These are phyloP conservation scores for Austroboletus niveus DNA, from an alignment of 1,284 basidiomycete species.

Conservation along the genomic window DNA sequence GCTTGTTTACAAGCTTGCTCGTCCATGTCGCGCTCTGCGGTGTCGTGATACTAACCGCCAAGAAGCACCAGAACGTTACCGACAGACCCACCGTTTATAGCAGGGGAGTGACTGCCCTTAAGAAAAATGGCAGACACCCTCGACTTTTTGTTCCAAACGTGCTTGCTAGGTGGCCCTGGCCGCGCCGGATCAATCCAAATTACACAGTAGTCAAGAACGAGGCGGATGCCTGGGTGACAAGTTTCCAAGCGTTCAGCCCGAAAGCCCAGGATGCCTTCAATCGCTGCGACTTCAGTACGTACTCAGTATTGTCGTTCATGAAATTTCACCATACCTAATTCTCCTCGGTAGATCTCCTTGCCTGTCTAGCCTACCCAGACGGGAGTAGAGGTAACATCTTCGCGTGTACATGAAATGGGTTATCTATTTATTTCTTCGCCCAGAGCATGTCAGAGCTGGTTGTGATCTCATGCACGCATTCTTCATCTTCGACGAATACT, in stretches of 20 bases:
- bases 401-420: background rate
- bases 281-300: conserved; percentile 3
- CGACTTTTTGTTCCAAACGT: conserved; percentile 9
- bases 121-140: background rate
- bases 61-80: background rate
- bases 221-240: conserved; percentile 2
- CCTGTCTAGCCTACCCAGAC: conserved; percentile 6
- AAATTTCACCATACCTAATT: background rate
- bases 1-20: background rate
- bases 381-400: conserved; percentile 3
- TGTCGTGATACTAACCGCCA: background rate
- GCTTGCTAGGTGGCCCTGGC: conserved; percentile 10
- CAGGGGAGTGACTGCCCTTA: background rate
- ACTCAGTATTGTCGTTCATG: background rate
- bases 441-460: conserved; percentile 13
- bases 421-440: background rate
- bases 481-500: conserved; percentile 43
- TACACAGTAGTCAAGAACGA: conserved; percentile 4
- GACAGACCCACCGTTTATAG: background rate
- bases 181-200: conserved; percentile 6
- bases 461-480: conserved; percentile 45
- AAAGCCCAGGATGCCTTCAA: conserved; percentile 10
- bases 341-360: conserved; percentile 7
- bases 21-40: background rate
- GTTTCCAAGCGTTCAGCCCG: conserved; percentile 7